phyloP scores from a whole-genome alignment of 2,329 filamentous ascomycete genomes.

The Didymella pomorum region DNA sequence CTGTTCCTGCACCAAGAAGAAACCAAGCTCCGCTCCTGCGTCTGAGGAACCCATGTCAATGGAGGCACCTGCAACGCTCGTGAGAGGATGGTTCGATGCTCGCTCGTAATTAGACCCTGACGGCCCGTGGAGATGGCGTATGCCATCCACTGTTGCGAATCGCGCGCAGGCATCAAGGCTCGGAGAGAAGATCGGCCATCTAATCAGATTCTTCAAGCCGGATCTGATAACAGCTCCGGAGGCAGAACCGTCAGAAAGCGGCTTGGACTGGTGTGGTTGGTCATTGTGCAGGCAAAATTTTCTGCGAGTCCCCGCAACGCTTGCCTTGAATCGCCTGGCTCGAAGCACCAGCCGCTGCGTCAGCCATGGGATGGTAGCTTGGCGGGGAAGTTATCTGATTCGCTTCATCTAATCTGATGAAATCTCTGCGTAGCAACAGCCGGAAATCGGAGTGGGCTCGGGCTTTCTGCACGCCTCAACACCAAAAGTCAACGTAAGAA shows the following conservation, averaged over 20 bases:
- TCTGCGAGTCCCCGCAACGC: constrained; percentile 37
- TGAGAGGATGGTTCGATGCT: constrained; percentile 42
- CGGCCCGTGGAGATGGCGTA: constrained; percentile 33
- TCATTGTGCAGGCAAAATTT: constrained; percentile 43
- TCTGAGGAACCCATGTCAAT: constrained; percentile 31
- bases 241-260: constrained; percentile 21
- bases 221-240: constrained; percentile 45
- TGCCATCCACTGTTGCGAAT: constrained; percentile 28
- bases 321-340: constrained; percentile 25
- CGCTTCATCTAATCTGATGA: constrained; percentile 42
- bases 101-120: constrained; percentile 28
- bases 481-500: constrained; percentile 27
- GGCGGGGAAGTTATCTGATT: constrained; percentile 24
- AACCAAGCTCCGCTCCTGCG: constrained; percentile 26
- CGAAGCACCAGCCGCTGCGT: constrained; percentile 19
- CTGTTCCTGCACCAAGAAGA: constrained; percentile 30
- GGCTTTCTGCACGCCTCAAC: constrained; percentile 20
- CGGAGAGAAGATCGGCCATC: constrained; percentile 30
- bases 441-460: constrained; percentile 34
- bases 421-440: constrained; percentile 20
- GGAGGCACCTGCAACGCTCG: constrained; percentile 30
- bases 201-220: constrained; percentile 31
- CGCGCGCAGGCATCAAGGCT: constrained; percentile 19
- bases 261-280: constrained; percentile 22
- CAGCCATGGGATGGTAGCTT: constrained; percentile 32